A percentile compares a stretch with the other conserved stretches of the same genome.
These are phyloP conservation scores for Xylaria sp. DNA, from an alignment of 2,329 filamentous ascomycete species.

Conservation along the genomic window DNA sequence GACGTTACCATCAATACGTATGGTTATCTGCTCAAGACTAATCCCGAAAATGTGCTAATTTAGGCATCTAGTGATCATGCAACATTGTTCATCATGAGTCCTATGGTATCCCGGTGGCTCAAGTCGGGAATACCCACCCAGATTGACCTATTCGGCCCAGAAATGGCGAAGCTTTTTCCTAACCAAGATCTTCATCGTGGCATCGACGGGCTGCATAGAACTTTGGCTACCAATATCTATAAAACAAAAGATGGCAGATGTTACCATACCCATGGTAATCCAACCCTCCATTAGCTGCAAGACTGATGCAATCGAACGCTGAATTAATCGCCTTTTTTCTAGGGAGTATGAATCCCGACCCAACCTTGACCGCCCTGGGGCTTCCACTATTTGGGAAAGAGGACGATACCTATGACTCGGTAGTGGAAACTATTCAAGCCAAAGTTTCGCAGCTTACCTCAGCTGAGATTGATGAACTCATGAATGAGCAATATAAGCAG, in stretches of 20 bases:
- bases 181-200: conserved; percentile 24
- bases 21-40: background rate
- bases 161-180: conserved; percentile 23
- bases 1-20: conserved; percentile 33
- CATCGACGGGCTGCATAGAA: conserved; percentile 7
- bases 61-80: conserved; percentile 22
- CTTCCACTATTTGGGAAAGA: conserved; percentile 16
- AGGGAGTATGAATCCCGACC: conserved; percentile 31
- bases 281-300: background rate
- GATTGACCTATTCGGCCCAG: conserved; percentile 11
- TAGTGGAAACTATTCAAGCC: conserved; percentile 13
- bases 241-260: conserved; percentile 29
- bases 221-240: conserved; percentile 27
- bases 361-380: conserved; percentile 23
- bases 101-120: conserved; percentile 11
- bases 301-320: background rate
- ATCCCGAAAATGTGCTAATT: background rate
- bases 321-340: background rate
- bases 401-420: conserved; percentile 26
- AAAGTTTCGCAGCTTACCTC: conserved; percentile 20
- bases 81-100: conserved; percentile 30
- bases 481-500: conserved; percentile 29
- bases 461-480: conserved; percentile 22
- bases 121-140: conserved; percentile 11
- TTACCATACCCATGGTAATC: conserved; percentile 28